Conservation (phyloP, 352 stramenopile genomes). For the Globisporangium uncinulatum region DNA sequence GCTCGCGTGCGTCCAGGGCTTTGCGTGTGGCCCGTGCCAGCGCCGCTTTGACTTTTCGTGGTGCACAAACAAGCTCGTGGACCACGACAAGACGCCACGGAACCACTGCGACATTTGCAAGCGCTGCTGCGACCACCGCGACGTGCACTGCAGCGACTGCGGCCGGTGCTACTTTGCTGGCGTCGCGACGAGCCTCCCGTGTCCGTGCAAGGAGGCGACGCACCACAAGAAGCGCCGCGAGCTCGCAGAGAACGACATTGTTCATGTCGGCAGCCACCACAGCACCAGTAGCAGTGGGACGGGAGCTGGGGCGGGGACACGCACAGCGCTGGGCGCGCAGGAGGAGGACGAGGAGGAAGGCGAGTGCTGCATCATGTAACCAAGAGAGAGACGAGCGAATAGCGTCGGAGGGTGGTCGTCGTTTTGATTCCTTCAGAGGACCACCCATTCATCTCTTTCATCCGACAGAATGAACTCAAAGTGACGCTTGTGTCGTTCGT, state of each 20-base stretch:
- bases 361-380: slow-evolving; percentile 82
- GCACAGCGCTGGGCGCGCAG: slow-evolving; percentile 39
- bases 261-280: neutral
- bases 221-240: slow-evolving; percentile 53
- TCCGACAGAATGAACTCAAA: neutral
- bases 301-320: neutral
- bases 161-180: slow-evolving; percentile 83
- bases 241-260: slow-evolving; percentile 6
- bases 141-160: slow-evolving; percentile 81
- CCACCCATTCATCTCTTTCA: neutral
- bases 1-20: slow-evolving; percentile 73
- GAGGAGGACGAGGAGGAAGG: slow-evolving; percentile 62
- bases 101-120: slow-evolving; percentile 87
- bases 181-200: slow-evolving; percentile 68
- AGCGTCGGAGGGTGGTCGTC: neutral
- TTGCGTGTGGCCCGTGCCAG: slow-evolving; percentile 37
- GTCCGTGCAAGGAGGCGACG: slow-evolving; percentile 66
- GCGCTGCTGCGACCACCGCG: slow-evolving; percentile 80
- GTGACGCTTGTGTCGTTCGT: neutral
- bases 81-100: slow-evolving; percentile 61
- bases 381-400: neutral
- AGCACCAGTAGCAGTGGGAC: slow-evolving; percentile 4
- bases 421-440: neutral
- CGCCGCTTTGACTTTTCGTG: slow-evolving; percentile 73
- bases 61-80: slow-evolving; percentile 78